Conservation (phyloP, 2,329 filamentous ascomycete genomes). For the Trichoderma afroharzianum region DNA sequence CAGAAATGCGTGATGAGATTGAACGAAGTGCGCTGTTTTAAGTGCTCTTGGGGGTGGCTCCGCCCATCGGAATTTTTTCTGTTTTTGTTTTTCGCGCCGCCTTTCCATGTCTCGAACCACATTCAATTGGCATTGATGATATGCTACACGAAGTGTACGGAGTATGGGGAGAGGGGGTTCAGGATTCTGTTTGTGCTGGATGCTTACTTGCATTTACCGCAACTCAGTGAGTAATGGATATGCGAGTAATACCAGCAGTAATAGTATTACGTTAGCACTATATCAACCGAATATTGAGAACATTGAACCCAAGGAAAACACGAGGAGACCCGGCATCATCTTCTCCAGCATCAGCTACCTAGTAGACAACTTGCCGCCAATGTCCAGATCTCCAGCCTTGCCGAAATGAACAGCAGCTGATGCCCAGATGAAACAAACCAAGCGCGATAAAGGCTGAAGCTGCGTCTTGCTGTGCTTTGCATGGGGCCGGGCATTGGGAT, state of each 20-base stretch:
- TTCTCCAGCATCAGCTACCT: background rate
- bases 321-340: background rate
- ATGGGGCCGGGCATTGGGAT: background rate
- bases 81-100: background rate
- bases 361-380: too few species aligned
- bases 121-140: too few species aligned
- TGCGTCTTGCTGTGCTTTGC: background rate
- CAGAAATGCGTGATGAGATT: background rate
- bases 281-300: background rate
- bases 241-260: background rate
- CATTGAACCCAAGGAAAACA: background rate
- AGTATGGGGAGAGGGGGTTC: background rate
- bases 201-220: background rate
- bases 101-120: background rate
- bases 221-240: background rate
- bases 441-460: background rate
- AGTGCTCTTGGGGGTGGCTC: background rate
- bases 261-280: background rate
- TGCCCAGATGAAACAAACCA: background rate
- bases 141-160: background rate
- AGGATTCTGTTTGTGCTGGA: background rate
- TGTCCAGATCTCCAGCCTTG: constrained; percentile 5
- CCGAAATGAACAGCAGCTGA: background rate
- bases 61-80: background rate
- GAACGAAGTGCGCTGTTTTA: background rate